phyloP scores from a whole-genome alignment of 805 yeast genomes.

The Yamadazyma phyllophila region DNA sequence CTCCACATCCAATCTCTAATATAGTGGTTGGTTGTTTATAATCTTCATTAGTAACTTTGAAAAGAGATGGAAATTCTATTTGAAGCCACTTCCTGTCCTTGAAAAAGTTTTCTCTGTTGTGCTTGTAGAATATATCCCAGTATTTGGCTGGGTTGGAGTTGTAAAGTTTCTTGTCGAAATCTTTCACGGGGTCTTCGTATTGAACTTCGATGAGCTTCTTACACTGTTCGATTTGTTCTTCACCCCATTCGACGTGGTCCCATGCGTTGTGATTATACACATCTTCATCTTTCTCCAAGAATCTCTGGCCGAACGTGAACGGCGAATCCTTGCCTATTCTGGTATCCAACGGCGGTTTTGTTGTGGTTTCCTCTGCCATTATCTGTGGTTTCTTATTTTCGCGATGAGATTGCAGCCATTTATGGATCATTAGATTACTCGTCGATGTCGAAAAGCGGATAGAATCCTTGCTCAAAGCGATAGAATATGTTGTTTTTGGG shows the following conservation, averaged over 20 bases:
- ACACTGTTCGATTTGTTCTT: slow-evolving; percentile 77
- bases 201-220: slow-evolving; percentile 72
- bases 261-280: slow-evolving; percentile 94
- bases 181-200: slow-evolving; percentile 79
- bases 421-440: not conserved
- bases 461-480: not conserved
- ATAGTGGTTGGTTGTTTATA: slow-evolving; percentile 71
- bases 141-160: slow-evolving; percentile 86
- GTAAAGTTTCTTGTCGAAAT: slow-evolving; percentile 74
- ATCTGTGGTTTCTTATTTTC: not conserved
- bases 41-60: slow-evolving; percentile 64
- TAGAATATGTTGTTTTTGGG: not conserved
- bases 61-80: slow-evolving; percentile 86
- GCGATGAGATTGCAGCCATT: slow-evolving; percentile 6
- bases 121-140: slow-evolving; percentile 93
- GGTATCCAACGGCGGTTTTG: slow-evolving; percentile 21
- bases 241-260: slow-evolving; percentile 98
- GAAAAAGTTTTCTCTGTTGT: slow-evolving; percentile 90
- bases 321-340: slow-evolving; percentile 85
- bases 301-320: slow-evolving; percentile 88
- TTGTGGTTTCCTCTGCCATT: slow-evolving; percentile 4
- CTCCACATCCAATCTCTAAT: slow-evolving; percentile 96
- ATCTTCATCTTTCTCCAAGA: slow-evolving; percentile 64
- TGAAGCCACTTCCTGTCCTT: slow-evolving; percentile 96
- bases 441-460: slow-evolving; percentile 6